Evolutionary conservation across 2,329 filamentous ascomycete species (phyloP), one percentile per base, ranked within the genome.

Genomic region (Septoria linicola): DNA sequence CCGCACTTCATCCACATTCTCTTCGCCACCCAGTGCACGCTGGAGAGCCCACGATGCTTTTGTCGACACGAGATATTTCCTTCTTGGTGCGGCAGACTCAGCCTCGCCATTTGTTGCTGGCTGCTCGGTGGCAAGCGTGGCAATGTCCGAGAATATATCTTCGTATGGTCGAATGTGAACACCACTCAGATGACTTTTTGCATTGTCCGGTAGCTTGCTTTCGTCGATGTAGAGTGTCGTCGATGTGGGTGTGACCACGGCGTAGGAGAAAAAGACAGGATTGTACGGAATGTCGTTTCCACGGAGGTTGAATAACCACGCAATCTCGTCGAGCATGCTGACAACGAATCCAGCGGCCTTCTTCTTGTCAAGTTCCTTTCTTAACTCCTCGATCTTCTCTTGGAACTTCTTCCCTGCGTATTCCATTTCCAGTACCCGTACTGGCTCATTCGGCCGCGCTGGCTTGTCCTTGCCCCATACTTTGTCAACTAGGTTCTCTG

Each of bases 251-350:
- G 93, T 97, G 57, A 99, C 76, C 35, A 93, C 80, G 37, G 92
- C 92, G 65, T 97, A 99, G 13, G 92, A 93, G 73, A 97, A 97
- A 76, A 99, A 97, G 42, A 99, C 93, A 0, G 93, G 93, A 67
- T 99, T 99, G 75, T 93, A 99, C 0, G 90, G 89, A 59, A 99
- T 97, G 68, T 97, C 93, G 69, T 80, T 93, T 62, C 93, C 93
- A 61, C 93, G 84, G 41, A 99, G 75, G 72, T 99, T 99, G 76
- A 96, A 96, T n/a, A 99, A 79, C 93, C 93, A 99, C 8, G 93
- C 93, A 63, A 96, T 83, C 71, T 99, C 93, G 65, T 99, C 93
- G 36, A 99, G 81, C 84, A 95, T 91, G 4, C 91, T 96, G 39
- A 97, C 82, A 41, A 97, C 83, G 61, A 97, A 89, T 1, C 89